Conservation (phyloP, 495 filamentous ascomycete species). For the Talaromyces stipitatus region DNA sequence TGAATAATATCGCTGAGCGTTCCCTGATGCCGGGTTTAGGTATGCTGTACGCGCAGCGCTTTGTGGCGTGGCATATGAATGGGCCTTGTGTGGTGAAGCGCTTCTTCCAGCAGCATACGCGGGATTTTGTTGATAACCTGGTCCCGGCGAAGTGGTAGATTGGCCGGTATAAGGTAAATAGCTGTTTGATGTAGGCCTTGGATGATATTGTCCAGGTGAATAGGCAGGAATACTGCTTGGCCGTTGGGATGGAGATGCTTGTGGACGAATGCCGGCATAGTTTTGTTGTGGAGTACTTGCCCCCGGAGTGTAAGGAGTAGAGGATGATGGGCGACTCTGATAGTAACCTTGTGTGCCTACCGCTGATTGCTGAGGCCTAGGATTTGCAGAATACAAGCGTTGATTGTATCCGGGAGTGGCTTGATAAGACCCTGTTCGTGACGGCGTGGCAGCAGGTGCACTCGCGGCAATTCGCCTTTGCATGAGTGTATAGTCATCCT, state of each 20-base stretch:
- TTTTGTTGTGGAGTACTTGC: slow-evolving; percentile 16
- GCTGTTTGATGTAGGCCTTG: slow-evolving; percentile 33
- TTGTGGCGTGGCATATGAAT: slow-evolving; percentile 18
- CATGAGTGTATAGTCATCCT: slow-evolving; percentile 56
- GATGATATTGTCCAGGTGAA: slow-evolving; percentile 30
- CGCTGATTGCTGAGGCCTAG: slow-evolving; percentile 24
- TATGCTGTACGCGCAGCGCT: slow-evolving; percentile 14
- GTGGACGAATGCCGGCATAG: slow-evolving; percentile 29
- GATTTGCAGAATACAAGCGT: slow-evolving; percentile 24
- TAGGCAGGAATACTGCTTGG: slow-evolving; percentile 29
- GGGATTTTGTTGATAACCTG: slow-evolving; percentile 30
- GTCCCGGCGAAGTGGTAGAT: slow-evolving; percentile 24
- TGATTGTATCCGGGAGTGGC: slow-evolving; percentile 27
- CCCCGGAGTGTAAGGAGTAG: slow-evolving; percentile 25
- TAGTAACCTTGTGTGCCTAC: slow-evolving; percentile 32
- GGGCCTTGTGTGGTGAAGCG: slow-evolving; percentile 26
- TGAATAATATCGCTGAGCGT: slow-evolving; percentile 21
- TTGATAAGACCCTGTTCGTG: slow-evolving; percentile 24
- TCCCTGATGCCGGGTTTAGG: slow-evolving; percentile 15
- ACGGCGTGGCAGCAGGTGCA: slow-evolving; percentile 23
- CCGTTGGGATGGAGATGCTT: slow-evolving; percentile 37
- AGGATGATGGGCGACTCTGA: slow-evolving; percentile 30
- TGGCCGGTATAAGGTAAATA: slow-evolving; percentile 27
- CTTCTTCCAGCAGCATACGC: slow-evolving; percentile 25
- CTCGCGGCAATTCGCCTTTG: slow-evolving; percentile 28